Percentiles rank a stretch among this genome's conserved stretches.
These are phyloP conservation scores for Oehlia diaphana DNA, from an alignment of 192 early-diverging fungal genomes.

Conservation along the genomic window DNA sequence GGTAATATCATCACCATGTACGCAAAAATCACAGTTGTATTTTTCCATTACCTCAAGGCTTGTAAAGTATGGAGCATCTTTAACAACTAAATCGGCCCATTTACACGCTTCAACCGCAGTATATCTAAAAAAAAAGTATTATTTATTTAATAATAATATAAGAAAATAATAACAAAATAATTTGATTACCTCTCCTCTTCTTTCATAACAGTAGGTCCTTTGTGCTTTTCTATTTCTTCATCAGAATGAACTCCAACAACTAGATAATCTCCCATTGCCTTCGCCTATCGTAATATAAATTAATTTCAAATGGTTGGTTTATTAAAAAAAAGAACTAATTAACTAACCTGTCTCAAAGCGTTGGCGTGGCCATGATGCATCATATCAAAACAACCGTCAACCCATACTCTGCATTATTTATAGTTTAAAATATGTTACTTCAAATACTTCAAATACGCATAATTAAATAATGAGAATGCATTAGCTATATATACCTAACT, in stretches of 20 bases:
- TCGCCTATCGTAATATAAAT: constrained; percentile 59
- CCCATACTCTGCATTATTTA: constrained; percentile 62
- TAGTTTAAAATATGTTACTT: too few relatives aligned
- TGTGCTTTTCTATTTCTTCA: constrained; percentile 87
- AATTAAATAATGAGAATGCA: too few relatives aligned
- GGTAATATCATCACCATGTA: constrained; percentile 98
- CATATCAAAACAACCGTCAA: constrained; percentile 97
- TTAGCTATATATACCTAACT: not conserved
- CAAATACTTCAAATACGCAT: too few relatives aligned
- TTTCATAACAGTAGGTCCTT: constrained; percentile 96
- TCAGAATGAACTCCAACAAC: constrained; percentile 98
- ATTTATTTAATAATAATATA: not conserved
- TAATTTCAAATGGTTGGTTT: not conserved
- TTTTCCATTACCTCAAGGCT: constrained; percentile 80
- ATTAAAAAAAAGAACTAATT: not conserved
- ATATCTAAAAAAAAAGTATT: constrained; percentile 54
- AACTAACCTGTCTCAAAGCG: constrained; percentile 84
- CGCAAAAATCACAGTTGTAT: constrained; percentile 92
- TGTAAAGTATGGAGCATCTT: constrained; percentile 91
- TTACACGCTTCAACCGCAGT: constrained; percentile 96
- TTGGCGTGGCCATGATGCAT: constrained; percentile 98
- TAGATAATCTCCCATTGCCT: constrained; percentile 91
- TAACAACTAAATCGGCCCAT: constrained; percentile 88
- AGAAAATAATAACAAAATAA: not conserved
- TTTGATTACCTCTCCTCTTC: constrained; percentile 80